Conservation (phyloP, 1,139 yeast genomes). For the Lodderomyces jiufengensis region DNA sequence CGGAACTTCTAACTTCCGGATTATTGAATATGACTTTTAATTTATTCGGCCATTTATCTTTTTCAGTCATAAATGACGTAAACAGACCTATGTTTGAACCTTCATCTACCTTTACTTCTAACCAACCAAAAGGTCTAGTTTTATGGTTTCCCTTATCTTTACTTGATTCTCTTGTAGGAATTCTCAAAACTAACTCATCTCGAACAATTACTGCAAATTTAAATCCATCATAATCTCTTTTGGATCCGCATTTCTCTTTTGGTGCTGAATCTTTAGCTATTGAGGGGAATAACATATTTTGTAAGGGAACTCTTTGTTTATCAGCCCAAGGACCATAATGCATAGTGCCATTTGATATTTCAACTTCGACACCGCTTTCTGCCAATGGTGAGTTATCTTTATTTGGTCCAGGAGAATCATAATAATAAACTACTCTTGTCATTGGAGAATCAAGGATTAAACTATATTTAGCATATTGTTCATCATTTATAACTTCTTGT, state of each 20-base stretch:
- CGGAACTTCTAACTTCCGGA: conserved; percentile 75
- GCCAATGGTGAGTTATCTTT: conserved; percentile 26
- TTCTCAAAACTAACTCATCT: conserved; percentile 64
- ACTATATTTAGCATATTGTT: conserved; percentile 84
- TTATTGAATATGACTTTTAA: conserved; percentile 46
- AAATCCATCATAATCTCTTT: conserved; percentile 56
- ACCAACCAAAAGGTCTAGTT: conserved; percentile 81
- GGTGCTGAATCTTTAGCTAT: conserved; percentile 58
- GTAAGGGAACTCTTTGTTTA: conserved; percentile 68
- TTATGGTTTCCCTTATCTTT: conserved; percentile 50
- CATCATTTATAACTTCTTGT: conserved; percentile 34
- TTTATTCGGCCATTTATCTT: conserved; percentile 57
- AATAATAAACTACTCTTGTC: conserved; percentile 56
- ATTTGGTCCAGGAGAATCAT: conserved; percentile 67
- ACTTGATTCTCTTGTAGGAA: conserved; percentile 82
- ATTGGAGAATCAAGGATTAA: conserved; percentile 62
- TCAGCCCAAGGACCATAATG: conserved; percentile 98
- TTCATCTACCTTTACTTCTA: conserved; percentile 63
- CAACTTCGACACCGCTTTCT: conserved; percentile 52
- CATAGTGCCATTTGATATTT: conserved; percentile 58
- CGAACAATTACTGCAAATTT: conserved; percentile 51
- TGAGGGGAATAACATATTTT: conserved; percentile 64
- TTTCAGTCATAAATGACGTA: conserved; percentile 49
- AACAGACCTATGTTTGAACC: conserved; percentile 49
- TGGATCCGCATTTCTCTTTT: conserved; percentile 42